phyloP scores from a whole-genome alignment of 2,329 filamentous ascomycete genomes.

The Didymella sp. region DNA sequence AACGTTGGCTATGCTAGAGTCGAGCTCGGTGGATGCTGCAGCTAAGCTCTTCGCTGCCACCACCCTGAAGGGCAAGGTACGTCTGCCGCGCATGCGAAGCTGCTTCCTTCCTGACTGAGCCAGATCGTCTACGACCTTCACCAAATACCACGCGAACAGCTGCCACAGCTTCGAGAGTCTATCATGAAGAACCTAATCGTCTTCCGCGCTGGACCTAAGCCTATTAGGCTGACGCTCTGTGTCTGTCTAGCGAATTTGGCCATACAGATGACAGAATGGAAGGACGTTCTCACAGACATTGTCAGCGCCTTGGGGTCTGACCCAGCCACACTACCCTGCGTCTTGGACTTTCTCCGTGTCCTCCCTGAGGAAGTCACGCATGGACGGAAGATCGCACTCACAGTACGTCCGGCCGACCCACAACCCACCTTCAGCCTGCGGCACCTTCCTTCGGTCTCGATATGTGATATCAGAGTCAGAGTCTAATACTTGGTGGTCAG shows the following conservation, averaged over 20 bases:
- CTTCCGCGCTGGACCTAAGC: conserved; percentile 81
- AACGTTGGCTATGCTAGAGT: conserved; percentile 85
- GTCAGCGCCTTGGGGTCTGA: conserved; percentile 79
- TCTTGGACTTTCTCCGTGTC: conserved; percentile 95
- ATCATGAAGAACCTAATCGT: conserved; percentile 80
- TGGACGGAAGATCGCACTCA: conserved; percentile 98
- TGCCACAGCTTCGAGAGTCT: conserved; percentile 80
- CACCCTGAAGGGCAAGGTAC: conserved; percentile 96
- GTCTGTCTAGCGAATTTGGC: conserved; percentile 94
- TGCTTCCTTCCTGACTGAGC: conserved; percentile 28
- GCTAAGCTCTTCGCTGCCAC: conserved; percentile 95
- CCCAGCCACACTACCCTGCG: conserved; percentile 79
- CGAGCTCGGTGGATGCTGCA: conserved; percentile 75
- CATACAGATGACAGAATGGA: conserved; percentile 96
- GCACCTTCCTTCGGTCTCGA: conserved; percentile 46
- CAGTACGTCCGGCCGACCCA: conserved; percentile 78
- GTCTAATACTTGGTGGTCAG: conserved; percentile 61
- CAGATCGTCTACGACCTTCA: conserved; percentile 97
- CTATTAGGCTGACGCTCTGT: conserved; percentile 83
- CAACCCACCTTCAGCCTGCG: conserved; percentile 48
- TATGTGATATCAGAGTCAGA: conserved; percentile 48
- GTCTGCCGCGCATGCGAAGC: conserved; percentile 22
- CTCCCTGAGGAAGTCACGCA: conserved; percentile 98
- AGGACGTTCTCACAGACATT: conserved; percentile 85
- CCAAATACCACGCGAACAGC: conserved; percentile 79